A percentile compares a stretch with the other conserved stretches of the same genome.
phyloP scores from a whole-genome alignment of 106 monocot genomes.

The Dendrobium catenatum region DNA sequence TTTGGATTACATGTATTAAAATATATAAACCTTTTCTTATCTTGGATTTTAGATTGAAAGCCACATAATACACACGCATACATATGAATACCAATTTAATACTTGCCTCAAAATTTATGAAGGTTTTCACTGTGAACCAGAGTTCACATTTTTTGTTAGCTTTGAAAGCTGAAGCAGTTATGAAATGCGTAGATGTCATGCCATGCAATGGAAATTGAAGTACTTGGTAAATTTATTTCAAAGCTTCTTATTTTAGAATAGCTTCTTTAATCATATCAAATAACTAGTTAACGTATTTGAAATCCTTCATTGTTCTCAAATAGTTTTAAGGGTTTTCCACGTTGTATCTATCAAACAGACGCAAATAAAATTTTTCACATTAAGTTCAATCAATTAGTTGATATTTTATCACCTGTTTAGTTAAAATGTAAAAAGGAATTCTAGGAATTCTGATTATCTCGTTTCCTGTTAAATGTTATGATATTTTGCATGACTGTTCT shows the following conservation, averaged over 20 bases:
- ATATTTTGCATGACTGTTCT: neutral
- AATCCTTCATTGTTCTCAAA: neutral
- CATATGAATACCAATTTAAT: too few relatives aligned
- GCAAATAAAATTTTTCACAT: neutral
- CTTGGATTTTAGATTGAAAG: too few relatives aligned
- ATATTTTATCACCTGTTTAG: neutral
- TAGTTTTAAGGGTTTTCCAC: neutral
- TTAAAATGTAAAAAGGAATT: neutral
- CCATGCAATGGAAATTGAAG: neutral
- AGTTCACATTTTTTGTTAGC: too few relatives aligned
- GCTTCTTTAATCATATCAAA: neutral
- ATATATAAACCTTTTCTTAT: too few relatives aligned
- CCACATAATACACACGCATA: too few relatives aligned
- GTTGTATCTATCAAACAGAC: neutral
- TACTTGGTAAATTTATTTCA: neutral
- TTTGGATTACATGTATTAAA: too few relatives aligned
- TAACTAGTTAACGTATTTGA: neutral
- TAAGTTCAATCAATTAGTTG: neutral
- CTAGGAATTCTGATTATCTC: neutral
- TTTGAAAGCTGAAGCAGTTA: too few relatives aligned
- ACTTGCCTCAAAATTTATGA: too few relatives aligned
- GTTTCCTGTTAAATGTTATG: neutral
- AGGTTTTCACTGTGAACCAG: too few relatives aligned
- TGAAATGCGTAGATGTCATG: neutral
- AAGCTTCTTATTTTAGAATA: neutral